Conservation (phyloP, 1,284 basidiomycete species). For the Ganoderma sinense region DNA sequence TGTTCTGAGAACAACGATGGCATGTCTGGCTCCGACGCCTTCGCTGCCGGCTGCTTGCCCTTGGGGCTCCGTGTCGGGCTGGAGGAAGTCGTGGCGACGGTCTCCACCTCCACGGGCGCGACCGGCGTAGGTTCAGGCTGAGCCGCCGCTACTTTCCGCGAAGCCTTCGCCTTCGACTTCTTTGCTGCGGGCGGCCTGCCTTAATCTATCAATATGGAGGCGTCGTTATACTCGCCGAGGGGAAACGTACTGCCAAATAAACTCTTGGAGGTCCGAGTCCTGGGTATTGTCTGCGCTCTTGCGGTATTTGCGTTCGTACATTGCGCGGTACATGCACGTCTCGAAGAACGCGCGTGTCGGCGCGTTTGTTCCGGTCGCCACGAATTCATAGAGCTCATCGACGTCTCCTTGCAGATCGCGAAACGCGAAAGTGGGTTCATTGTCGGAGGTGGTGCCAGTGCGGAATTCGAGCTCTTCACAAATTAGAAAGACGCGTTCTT, state of each 20-base stretch:
- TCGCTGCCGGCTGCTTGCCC: conserved; percentile 20
- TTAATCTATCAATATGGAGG: conserved; percentile 4
- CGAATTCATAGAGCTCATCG: conserved; percentile 86
- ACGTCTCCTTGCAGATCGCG: conserved; percentile 86
- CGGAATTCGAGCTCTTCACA: conserved; percentile 89
- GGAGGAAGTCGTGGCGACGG: conserved; percentile 30
- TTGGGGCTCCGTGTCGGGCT: conserved; percentile 30
- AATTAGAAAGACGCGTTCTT: conserved; percentile 92
- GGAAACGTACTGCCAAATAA: conserved; percentile 77
- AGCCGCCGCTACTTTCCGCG: conserved; percentile 35
- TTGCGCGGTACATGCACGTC: conserved; percentile 92
- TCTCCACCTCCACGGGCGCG: conserved; percentile 17
- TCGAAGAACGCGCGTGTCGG: conserved; percentile 91
- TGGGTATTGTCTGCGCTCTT: conserved; percentile 72
- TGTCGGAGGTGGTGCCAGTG: conserved; percentile 73
- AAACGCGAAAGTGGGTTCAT: conserved; percentile 89
- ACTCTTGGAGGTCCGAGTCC: conserved; percentile 77
- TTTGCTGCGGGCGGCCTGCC: conserved; percentile 46
- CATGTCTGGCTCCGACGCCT: conserved; percentile 31
- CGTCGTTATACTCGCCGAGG: neutral
- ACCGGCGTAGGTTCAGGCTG: conserved; percentile 28
- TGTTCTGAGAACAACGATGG: conserved; percentile 50
- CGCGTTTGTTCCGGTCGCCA: conserved; percentile 80
- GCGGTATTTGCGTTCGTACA: conserved; percentile 92
- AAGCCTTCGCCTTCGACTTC: conserved; percentile 38